Conservation (phyloP, 768 basidiomycete genomes). For the Tricholoma matsutake region DNA sequence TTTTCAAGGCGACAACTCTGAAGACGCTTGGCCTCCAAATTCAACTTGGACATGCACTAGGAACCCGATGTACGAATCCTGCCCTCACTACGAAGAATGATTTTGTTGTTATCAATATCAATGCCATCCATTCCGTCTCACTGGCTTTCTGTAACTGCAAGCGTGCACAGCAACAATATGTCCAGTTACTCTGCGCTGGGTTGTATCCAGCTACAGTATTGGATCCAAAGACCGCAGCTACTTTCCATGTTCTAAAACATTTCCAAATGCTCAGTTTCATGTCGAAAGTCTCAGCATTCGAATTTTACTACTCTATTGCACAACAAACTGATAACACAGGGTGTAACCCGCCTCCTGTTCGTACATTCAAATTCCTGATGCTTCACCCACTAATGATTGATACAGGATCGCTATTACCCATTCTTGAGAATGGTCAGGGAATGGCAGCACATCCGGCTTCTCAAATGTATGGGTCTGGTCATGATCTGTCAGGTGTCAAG, state of each 20-base stretch:
- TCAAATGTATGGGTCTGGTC: constrained; percentile 18
- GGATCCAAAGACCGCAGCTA: constrained; percentile 10
- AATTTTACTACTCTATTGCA: constrained; percentile 10
- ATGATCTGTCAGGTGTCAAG: constrained; percentile 13
- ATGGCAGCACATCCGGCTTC: constrained; percentile 16
- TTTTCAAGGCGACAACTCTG: too few relatives aligned
- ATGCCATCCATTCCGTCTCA: background rate
- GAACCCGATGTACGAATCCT: background rate
- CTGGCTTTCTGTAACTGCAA: constrained; percentile 2
- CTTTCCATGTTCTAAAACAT: constrained; percentile 5
- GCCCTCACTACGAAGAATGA: background rate
- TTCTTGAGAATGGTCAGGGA: constrained; percentile 17
- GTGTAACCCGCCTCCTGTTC: background rate
- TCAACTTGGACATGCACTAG: background rate
- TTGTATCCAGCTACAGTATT: constrained; percentile 10
- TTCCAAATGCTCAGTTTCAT: constrained; percentile 5
- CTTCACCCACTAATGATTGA: background rate
- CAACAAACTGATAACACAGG: background rate
- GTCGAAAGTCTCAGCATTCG: constrained; percentile 10
- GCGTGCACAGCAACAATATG: background rate
- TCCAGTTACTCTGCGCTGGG: constrained; percentile 9
- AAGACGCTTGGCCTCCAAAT: background rate
- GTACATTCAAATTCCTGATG: background rate
- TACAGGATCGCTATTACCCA: constrained; percentile 18
- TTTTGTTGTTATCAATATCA: background rate